Conservation (phyloP, 257 asterid species). For the Ballota nigra region DNA sequence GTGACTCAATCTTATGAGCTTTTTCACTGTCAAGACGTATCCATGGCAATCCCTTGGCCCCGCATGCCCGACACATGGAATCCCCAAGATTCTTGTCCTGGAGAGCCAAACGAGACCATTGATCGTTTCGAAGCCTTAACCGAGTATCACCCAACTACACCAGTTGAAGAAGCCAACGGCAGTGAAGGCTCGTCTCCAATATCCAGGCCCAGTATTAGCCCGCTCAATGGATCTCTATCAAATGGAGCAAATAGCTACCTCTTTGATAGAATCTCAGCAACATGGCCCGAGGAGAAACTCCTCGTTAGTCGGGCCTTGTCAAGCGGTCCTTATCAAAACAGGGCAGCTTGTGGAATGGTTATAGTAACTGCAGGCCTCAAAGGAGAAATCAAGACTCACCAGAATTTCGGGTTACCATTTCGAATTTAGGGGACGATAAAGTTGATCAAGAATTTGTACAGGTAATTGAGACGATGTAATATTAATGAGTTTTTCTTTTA, state of each 20-base stretch:
- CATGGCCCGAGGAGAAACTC: slow-evolving; percentile 97
- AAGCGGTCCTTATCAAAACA: slow-evolving; percentile 42
- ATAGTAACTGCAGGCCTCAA: slow-evolving; percentile 82
- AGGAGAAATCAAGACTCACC: slow-evolving; percentile 82
- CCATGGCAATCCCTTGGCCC: slow-evolving; percentile 97
- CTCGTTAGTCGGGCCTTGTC: slow-evolving; percentile 50
- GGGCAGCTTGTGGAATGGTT: slow-evolving; percentile 82
- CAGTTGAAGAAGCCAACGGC: slow-evolving; percentile 53
- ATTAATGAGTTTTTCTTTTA: slow-evolving; percentile 26
- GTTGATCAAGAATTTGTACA: slow-evolving; percentile 48
- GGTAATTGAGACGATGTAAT: slow-evolving; percentile 59
- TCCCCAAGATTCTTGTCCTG: slow-evolving; percentile 36
- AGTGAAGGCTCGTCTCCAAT: slow-evolving; percentile 47
- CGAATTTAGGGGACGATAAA: slow-evolving; percentile 39
- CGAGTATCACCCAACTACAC: slow-evolving; percentile 58
- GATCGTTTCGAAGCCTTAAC: slow-evolving; percentile 43
- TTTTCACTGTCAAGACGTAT: slow-evolving; percentile 90
- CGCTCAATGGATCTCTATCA: slow-evolving; percentile 51
- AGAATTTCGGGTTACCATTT: slow-evolving; percentile 80
- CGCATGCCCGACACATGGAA: slow-evolving; percentile 53
- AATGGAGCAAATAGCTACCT: slow-evolving; percentile 57
- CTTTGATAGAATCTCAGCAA: slow-evolving; percentile 72
- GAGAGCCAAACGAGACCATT: slow-evolving; percentile 34
- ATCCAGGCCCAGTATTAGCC: slow-evolving; percentile 58
- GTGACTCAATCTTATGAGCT: slow-evolving; percentile 76